Conservation (phyloP, 768 basidiomycete species). For the Heimioporus sp. region DNA sequence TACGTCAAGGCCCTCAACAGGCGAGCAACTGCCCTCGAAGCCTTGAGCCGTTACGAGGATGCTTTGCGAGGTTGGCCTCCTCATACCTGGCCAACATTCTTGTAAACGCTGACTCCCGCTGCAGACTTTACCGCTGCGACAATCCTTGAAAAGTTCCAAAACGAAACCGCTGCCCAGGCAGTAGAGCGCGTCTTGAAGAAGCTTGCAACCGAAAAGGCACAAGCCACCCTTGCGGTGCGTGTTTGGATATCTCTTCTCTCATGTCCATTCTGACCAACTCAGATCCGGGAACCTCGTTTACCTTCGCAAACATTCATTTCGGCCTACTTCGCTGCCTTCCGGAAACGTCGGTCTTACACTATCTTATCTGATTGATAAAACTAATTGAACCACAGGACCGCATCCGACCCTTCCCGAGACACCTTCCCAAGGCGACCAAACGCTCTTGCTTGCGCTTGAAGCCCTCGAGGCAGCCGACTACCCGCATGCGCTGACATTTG, state of each 20-base stretch:
- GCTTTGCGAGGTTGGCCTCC: constrained; percentile 67
- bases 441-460: constrained; percentile 74
- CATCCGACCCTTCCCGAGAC: constrained; percentile 70
- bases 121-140: constrained; percentile 95
- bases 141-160: constrained; percentile 91
- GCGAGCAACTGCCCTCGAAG: constrained; percentile 82
- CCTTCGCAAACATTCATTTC: constrained; percentile 91
- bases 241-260: background rate
- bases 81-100: background rate
- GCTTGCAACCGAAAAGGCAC: constrained; percentile 68
- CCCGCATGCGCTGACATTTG: constrained; percentile 69
- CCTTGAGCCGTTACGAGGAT: constrained; percentile 69
- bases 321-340: constrained; percentile 97
- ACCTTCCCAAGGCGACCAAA: constrained; percentile 79
- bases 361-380: background rate
- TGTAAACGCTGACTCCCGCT: background rate
- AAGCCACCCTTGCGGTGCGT: constrained; percentile 67
- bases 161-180: constrained; percentile 68
- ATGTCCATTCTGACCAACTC: background rate
- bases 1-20: constrained; percentile 94
- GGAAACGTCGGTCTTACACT: constrained; percentile 56
- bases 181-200: constrained; percentile 94
- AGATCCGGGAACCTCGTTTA: constrained; percentile 73
- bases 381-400: constrained; percentile 42
- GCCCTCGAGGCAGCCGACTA: constrained; percentile 88